Percentiles rank a stretch among this genome's conserved stretches.
These are phyloP conservation scores for Actinomortierella ambigua DNA, from an alignment of 371 early-diverging fungal genomes.

Conservation along the genomic window DNA sequence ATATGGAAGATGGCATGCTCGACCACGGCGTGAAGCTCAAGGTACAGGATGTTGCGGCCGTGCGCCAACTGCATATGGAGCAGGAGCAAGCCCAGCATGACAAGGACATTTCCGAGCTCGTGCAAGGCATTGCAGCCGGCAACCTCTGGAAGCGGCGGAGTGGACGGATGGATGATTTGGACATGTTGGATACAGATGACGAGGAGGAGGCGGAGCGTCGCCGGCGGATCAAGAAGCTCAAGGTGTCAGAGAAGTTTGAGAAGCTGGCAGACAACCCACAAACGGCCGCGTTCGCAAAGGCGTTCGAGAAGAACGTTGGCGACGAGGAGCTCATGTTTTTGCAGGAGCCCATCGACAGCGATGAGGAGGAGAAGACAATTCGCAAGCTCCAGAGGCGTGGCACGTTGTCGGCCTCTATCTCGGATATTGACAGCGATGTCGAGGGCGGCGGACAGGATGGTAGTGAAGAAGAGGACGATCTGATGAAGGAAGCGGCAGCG, in stretches of 20 bases:
- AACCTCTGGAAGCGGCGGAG: conserved; percentile 42
- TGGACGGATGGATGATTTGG: conserved; percentile 34
- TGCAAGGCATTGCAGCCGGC: conserved; percentile 42
- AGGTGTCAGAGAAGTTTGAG: conserved; percentile 40
- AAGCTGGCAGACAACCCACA: conserved; percentile 35
- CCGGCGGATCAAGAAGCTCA: conserved; percentile 31
- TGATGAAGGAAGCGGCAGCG: background rate
- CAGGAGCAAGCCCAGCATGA: conserved; percentile 40
- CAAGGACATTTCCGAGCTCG: conserved; percentile 37
- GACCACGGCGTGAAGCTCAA: conserved; percentile 17
- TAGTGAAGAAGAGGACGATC: conserved; percentile 14
- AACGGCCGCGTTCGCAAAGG: conserved; percentile 38
- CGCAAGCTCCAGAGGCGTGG: no score
- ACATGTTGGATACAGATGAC: conserved; percentile 37
- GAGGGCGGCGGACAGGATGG: conserved; percentile 10
- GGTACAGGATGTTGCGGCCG: conserved; percentile 24
- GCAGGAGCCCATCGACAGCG: conserved; percentile 30
- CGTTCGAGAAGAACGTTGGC: conserved; percentile 30
- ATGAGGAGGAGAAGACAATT: conserved; percentile 8
- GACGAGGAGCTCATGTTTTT: conserved; percentile 38
- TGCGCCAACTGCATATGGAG: conserved; percentile 38
- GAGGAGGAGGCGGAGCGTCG: conserved; percentile 38
- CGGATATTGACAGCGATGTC: no score
- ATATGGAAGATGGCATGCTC: conserved; percentile 40
- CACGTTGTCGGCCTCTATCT: no score